These are phyloP conservation scores for Corrigiola litoralis DNA, from an alignment of 179 eudicot species.

Conservation along the genomic window DNA sequence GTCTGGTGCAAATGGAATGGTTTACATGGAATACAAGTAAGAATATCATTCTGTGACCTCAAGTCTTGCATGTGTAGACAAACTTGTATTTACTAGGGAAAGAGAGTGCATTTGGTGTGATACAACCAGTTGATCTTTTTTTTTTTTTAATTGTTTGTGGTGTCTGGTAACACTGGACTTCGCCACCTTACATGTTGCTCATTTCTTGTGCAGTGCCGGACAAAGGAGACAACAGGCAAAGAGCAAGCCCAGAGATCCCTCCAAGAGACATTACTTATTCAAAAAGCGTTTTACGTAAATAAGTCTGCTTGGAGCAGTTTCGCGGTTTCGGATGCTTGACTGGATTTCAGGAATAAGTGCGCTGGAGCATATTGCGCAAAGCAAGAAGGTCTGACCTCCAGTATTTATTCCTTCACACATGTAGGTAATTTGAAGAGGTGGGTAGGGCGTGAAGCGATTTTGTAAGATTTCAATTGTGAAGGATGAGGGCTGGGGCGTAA, in stretches of 20 bases:
- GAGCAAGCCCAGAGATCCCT: conserved; percentile 84
- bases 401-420: too few species aligned
- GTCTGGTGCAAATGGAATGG: conserved; percentile 95
- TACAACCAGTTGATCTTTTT: neutral
- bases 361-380: too few species aligned
- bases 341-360: too few species aligned
- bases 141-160: neutral
- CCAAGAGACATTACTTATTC: conserved; percentile 77
- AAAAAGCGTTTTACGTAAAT: conserved; percentile 57
- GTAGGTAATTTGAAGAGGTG: too few species aligned
- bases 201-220: conserved; percentile 46
- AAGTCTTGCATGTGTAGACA: neutral
- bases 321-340: too few species aligned
- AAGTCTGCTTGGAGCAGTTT: too few species aligned
- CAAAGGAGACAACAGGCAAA: conserved; percentile 40
- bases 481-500: too few species aligned
- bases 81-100: neutral
- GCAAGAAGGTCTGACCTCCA: too few species aligned
- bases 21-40: conserved; percentile 92
- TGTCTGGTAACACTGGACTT: neutral
- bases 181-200: neutral
- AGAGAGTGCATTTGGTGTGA: neutral
- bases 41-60: conserved; percentile 9
- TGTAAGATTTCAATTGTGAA: too few species aligned
- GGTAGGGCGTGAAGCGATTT: too few species aligned